Evolutionary conservation across 129 eudicot genomes (phyloP), one percentile per base, ranked within the genome.

Genomic region (Sambucus nigra): DNA sequence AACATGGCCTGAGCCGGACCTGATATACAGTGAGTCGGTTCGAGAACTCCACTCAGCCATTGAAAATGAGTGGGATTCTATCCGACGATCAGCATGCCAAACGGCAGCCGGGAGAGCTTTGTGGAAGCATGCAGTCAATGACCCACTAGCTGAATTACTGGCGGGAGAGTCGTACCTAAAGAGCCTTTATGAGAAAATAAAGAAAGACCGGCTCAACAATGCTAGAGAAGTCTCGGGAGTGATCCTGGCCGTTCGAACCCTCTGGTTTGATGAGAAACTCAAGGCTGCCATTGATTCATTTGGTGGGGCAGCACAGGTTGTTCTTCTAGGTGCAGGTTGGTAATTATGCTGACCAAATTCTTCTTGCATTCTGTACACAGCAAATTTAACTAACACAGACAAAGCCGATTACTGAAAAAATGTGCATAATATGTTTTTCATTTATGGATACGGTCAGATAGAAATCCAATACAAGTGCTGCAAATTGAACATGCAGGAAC

Each of bases 271-370:
- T 39, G 17, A 80, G 0, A 82, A 82, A 61, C 79, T 92, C 29
- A 94, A 92, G 70, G 94, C 74, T 50, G 95, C 99, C n/a, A 45
- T 86, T 21, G 62, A 51, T 40, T 82, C 83, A 6, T 77, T 79
- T 50, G 81, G 87, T 63, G 82, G 83, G 16, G 84, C 71, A 57
- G 84, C 87, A 49, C 99, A 92, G 58, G 91, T 92, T 23, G 94
- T 92, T 68, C 94, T 92, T 57, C 99, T 92, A 11, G 96, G 99
- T 60, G 99, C 99, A 86, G 96, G 99, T 92, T 62, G 59, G 88
- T 73, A 62, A 51, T 55, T 39, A 0, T 11, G 29, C 52, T 22
- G 5, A 17, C 44, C 41, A 20, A 27, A 31, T 25, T 13, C 47
- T 40, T 31, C 47, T 33, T 28, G 18, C 51, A 47, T 25, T 52